Evolutionary conservation across 208 protist genomes (phyloP).

Genomic region (Vickermania spadyakhi): DNA sequence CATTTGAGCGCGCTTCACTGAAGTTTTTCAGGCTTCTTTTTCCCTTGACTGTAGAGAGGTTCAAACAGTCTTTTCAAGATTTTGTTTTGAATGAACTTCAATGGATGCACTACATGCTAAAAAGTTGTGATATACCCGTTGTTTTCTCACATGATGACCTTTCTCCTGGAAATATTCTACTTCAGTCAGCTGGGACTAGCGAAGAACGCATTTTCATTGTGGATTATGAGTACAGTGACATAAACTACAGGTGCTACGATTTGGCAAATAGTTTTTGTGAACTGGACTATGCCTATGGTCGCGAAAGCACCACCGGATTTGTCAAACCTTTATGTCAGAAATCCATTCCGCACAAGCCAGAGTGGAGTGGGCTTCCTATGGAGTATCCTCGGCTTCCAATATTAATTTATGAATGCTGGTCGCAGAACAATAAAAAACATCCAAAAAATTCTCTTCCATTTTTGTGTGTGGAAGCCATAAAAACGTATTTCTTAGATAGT

Average conservation of each 20-base stretch:
- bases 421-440: slow-evolving; percentile 2
- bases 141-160: slow-evolving; percentile 83
- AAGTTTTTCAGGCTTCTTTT: slow-evolving; percentile 59
- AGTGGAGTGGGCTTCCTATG: slow-evolving; percentile 39
- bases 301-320: slow-evolving; percentile 57
- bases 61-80: slow-evolving; percentile 26
- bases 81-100: slow-evolving; percentile 46
- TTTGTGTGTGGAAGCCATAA: slow-evolving; percentile 19
- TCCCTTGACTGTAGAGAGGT: slow-evolving; percentile 24
- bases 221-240: slow-evolving; percentile 83
- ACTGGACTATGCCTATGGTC: slow-evolving; percentile 79
- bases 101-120: slow-evolving; percentile 33
- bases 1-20: slow-evolving; percentile 68
- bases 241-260: slow-evolving; percentile 78
- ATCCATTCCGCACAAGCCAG: slow-evolving; percentile 5
- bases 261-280: slow-evolving; percentile 81
- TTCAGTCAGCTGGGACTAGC: slow-evolving; percentile 40
- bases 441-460: slow-evolving; percentile 1
- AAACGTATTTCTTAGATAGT: slow-evolving; percentile 17
- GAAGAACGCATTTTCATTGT: slow-evolving; percentile 59
- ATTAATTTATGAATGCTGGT: slow-evolving; percentile 59
- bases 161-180: slow-evolving; percentile 75
- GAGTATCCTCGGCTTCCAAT: slow-evolving; percentile 66
- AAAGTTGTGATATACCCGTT: slow-evolving; percentile 29
- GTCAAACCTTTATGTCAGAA: slow-evolving; percentile 66